Evolutionary conservation across 2,329 filamentous ascomycete genomes (phyloP).

Genomic region (Apiospora aurea): DNA sequence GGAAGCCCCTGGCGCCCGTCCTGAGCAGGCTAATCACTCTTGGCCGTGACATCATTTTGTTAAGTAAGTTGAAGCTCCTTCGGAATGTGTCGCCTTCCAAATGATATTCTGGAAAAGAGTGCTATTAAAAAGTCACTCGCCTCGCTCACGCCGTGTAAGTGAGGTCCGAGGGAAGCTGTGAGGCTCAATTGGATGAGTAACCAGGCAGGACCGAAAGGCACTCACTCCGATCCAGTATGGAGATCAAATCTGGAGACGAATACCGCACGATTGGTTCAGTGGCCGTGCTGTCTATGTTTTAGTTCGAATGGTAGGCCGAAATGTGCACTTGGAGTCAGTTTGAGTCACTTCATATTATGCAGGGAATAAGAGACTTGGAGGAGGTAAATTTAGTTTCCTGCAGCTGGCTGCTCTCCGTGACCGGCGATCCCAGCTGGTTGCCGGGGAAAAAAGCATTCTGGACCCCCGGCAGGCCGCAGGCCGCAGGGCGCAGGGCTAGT

Average conservation of each 20-base stretch:
- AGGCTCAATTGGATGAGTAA: neutral
- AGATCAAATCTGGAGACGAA: neutral
- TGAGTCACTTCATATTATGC: slow-evolving; percentile 2
- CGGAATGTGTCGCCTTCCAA: neutral
- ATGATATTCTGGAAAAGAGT: neutral
- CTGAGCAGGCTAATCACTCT: slow-evolving; percentile 27
- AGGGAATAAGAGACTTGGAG: neutral
- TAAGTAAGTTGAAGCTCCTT: neutral
- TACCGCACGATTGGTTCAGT: neutral
- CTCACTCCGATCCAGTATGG: neutral
- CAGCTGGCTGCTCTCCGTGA: slow-evolving; percentile 13
- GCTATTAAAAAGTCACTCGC: neutral
- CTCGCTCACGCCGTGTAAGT: slow-evolving; percentile 20
- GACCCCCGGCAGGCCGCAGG: neutral
- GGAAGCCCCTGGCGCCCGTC: slow-evolving; percentile 18
- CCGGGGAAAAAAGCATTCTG: neutral
- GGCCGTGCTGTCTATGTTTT: neutral
- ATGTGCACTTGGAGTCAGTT: slow-evolving; percentile 12
- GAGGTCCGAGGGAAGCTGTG: neutral
- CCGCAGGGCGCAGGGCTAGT: neutral
- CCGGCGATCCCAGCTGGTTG: slow-evolving; percentile 3
- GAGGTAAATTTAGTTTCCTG: slow-evolving; percentile 5
- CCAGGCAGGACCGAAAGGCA: neutral
- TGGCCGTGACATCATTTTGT: slow-evolving; percentile 4
- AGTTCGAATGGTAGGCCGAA: neutral